These are phyloP conservation scores for Leucoagaricus sp. DNA, from an alignment of 1,284 basidiomycete genomes.

Conservation along the genomic window DNA sequence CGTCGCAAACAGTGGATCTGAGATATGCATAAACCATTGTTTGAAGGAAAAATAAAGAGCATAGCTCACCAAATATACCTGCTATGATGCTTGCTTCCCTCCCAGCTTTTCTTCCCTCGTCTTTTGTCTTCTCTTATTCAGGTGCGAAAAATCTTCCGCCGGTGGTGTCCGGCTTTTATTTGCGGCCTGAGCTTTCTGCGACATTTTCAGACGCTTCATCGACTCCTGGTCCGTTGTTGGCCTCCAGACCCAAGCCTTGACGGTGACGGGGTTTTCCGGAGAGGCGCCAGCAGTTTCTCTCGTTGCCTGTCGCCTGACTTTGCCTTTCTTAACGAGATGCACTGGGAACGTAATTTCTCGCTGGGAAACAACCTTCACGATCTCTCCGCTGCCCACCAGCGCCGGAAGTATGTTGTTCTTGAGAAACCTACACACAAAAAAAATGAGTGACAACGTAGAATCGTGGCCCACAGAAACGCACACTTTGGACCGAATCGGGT, in stretches of 20 bases:
- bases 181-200: too few species aligned
- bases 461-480: slow-evolving; percentile 30
- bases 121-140: slow-evolving; percentile 53
- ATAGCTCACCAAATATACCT: too few species aligned
- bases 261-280: slow-evolving; percentile 18
- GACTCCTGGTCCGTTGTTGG: slow-evolving; percentile 4
- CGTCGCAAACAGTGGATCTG: too few species aligned
- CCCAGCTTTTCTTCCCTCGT: slow-evolving; percentile 30
- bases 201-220: background rate
- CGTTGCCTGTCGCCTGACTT: slow-evolving; percentile 20
- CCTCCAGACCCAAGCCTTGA: slow-evolving; percentile 33
- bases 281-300: slow-evolving; percentile 7
- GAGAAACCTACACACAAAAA: slow-evolving; percentile 47
- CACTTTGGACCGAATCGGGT: slow-evolving; percentile 55
- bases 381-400: slow-evolving; percentile 34
- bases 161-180: too few species aligned
- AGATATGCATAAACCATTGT: too few species aligned
- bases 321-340: slow-evolving; percentile 27
- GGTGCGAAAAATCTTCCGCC: slow-evolving; percentile 57
- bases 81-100: background rate
- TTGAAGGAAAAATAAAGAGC: too few species aligned
- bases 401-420: slow-evolving; percentile 35
- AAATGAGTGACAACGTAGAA: background rate
- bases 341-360: slow-evolving; percentile 19
- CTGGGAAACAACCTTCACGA: slow-evolving; percentile 44